Percentiles rank a stretch among this genome's conserved stretches.
These are phyloP conservation scores for Salisapilia sapeloensis DNA, from an alignment of 352 stramenopile genomes.

Conservation along the genomic window DNA sequence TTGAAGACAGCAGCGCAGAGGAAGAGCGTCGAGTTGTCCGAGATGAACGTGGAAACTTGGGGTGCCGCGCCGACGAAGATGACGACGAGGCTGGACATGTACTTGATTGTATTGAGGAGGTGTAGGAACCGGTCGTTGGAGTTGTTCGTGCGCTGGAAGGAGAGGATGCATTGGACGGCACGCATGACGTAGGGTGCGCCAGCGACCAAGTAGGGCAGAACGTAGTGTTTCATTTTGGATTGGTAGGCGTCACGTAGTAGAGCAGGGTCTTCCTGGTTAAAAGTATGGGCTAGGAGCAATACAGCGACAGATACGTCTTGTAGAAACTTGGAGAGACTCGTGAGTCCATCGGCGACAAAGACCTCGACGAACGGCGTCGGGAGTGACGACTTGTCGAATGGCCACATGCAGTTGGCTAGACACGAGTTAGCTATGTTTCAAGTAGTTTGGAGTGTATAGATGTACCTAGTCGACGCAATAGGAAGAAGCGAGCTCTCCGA, in stretches of 20 bases:
- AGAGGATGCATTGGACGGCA: conserved; percentile 65
- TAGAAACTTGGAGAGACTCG: conserved; percentile 73
- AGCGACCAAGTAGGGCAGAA: conserved; percentile 49
- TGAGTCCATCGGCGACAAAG: conserved; percentile 65
- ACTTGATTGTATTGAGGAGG: conserved; percentile 77
- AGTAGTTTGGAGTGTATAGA: not conserved
- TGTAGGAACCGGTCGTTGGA: conserved; percentile 66
- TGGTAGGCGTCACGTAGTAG: conserved; percentile 33
- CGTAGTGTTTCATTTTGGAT: conserved; percentile 55
- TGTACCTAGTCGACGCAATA: conserved; percentile 25
- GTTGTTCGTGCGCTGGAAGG: conserved; percentile 49
- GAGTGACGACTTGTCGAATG: conserved; percentile 43
- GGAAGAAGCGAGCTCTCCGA: conserved; percentile 42
- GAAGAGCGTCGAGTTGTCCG: conserved; percentile 52
- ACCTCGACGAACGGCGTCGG: conserved; percentile 62
- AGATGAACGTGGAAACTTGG: conserved; percentile 23
- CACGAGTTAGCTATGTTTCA: not conserved
- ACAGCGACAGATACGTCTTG: conserved; percentile 45
- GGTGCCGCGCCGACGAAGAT: conserved; percentile 63
- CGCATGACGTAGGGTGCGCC: conserved; percentile 67
- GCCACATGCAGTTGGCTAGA: conserved; percentile 29
- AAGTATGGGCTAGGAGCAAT: conserved; percentile 39
- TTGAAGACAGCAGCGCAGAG: conserved; percentile 77
- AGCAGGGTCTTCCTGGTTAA: conserved; percentile 21
- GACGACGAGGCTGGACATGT: conserved; percentile 60